phyloP scores from a whole-genome alignment of 257 asterid genomes.

The Scutellaria barbata region DNA sequence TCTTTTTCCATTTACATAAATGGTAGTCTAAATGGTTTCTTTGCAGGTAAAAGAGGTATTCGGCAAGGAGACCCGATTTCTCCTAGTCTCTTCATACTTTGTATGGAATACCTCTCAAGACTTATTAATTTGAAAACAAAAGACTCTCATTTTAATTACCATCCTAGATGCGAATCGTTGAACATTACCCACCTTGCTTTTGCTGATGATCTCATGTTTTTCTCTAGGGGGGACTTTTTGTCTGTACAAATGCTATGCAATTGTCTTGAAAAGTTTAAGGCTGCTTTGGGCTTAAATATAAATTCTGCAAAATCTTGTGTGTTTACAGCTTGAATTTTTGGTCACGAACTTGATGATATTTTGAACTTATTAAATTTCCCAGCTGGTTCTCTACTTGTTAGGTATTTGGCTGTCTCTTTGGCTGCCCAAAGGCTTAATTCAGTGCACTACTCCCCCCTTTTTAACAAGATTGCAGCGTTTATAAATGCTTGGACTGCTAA shows the following conservation, averaged over 20 bases:
- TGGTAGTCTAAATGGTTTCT: background rate
- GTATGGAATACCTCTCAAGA: background rate
- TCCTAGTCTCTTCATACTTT: background rate
- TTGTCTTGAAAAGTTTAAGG: background rate
- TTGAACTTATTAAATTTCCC: background rate
- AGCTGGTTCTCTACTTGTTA: background rate
- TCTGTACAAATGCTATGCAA: background rate
- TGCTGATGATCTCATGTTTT: background rate
- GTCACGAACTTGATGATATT: background rate
- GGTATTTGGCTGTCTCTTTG: background rate
- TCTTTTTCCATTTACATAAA: background rate
- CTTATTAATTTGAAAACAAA: background rate
- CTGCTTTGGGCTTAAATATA: background rate
- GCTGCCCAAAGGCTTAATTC: background rate
- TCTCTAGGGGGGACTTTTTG: background rate
- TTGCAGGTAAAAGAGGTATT: background rate
- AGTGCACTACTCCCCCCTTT: background rate
- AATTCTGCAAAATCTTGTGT: background rate
- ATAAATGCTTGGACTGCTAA: background rate
- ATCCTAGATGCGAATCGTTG: background rate
- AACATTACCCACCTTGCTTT: background rate
- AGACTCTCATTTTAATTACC: background rate
- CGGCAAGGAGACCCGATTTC: background rate
- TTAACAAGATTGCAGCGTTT: background rate
- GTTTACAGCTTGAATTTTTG: background rate